Conservation (phyloP, 805 yeast genomes). For the Spathaspora arborariae region DNA sequence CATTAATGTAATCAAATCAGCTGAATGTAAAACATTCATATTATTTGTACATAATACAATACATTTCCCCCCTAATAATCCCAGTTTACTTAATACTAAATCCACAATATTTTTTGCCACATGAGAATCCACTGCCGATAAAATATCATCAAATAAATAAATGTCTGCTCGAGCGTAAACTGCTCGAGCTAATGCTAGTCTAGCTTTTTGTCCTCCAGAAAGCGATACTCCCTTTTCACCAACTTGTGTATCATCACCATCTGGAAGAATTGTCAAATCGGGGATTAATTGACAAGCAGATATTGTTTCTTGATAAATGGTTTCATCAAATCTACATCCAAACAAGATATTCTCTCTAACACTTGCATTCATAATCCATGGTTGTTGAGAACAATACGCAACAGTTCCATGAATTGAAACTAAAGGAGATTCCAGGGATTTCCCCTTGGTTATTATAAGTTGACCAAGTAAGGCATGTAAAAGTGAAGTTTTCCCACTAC, state of each 20-base stretch:
- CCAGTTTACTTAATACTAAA: conserved; percentile 43
- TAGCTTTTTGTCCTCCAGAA: conserved; percentile 62
- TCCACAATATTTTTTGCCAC: conserved; percentile 56
- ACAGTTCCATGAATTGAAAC: conserved; percentile 34
- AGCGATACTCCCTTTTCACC: conserved; percentile 62
- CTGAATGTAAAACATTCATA: conserved; percentile 49
- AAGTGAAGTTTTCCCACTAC: conserved; percentile 63
- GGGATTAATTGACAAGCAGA: conserved; percentile 48
- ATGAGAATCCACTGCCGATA: conserved; percentile 72
- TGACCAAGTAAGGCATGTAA: conserved; percentile 54
- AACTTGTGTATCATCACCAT: conserved; percentile 51
- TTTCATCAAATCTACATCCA: conserved; percentile 43
- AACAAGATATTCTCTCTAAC: conserved; percentile 50
- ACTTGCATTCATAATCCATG: conserved; percentile 51
- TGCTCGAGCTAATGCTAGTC: conserved; percentile 66
- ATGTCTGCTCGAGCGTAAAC: conserved; percentile 60
- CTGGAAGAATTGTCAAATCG: conserved; percentile 46
- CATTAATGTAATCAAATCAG: conserved; percentile 59
- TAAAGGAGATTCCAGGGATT: conserved; percentile 14
- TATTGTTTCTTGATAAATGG: conserved; percentile 39
- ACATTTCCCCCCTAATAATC: conserved; percentile 50
- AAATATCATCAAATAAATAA: conserved; percentile 58
- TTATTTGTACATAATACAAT: conserved; percentile 58
- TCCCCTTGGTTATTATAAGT: conserved; percentile 18
- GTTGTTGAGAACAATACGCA: conserved; percentile 60